phyloP scores from a whole-genome alignment of 768 basidiomycete species.

The Tephrocybe sp. region DNA sequence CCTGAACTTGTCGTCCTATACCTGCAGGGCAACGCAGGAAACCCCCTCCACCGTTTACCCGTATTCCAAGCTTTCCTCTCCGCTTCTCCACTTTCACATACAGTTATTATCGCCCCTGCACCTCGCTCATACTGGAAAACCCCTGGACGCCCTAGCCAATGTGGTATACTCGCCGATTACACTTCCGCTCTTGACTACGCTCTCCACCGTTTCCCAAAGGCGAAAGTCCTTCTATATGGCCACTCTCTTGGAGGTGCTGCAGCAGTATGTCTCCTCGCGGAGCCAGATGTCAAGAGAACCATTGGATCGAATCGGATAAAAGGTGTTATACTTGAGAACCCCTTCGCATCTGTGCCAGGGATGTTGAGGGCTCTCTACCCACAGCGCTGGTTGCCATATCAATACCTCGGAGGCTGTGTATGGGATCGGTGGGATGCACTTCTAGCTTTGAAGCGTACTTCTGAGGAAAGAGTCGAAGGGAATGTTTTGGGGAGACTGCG shows the following conservation, averaged over 20 bases:
- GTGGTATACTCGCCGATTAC: slow-evolving; percentile 42
- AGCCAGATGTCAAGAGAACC: slow-evolving; percentile 15
- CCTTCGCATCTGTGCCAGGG: slow-evolving; percentile 43
- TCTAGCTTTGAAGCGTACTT: slow-evolving; percentile 17
- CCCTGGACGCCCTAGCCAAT: slow-evolving; percentile 34
- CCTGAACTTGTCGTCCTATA: slow-evolving; percentile 19
- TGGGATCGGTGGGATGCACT: slow-evolving; percentile 50
- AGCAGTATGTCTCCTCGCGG: slow-evolving; percentile 37
- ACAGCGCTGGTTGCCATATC: slow-evolving; percentile 48
- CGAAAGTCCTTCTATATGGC: slow-evolving; percentile 39
- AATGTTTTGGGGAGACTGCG: slow-evolving; percentile 18
- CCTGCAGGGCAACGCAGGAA: slow-evolving; percentile 44
- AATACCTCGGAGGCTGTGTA: slow-evolving; percentile 41
- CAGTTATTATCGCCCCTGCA: slow-evolving; percentile 17
- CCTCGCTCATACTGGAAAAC: slow-evolving; percentile 54
- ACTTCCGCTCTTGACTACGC: slow-evolving; percentile 29
- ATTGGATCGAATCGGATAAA: slow-evolving; percentile 18
- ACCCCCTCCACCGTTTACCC: slow-evolving; percentile 44
- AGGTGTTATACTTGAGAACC: slow-evolving; percentile 50
- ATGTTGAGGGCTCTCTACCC: slow-evolving; percentile 52
- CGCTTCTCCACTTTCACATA: slow-evolving; percentile 22
- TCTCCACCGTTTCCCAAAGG: slow-evolving; percentile 29
- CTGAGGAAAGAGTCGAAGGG: too few species aligned
- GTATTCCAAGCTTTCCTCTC: slow-evolving; percentile 14
- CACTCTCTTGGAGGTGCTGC: slow-evolving; percentile 51